Conservation (phyloP, 192 early-diverging fungal genomes). For the Spizellomyces punctatus region DNA sequence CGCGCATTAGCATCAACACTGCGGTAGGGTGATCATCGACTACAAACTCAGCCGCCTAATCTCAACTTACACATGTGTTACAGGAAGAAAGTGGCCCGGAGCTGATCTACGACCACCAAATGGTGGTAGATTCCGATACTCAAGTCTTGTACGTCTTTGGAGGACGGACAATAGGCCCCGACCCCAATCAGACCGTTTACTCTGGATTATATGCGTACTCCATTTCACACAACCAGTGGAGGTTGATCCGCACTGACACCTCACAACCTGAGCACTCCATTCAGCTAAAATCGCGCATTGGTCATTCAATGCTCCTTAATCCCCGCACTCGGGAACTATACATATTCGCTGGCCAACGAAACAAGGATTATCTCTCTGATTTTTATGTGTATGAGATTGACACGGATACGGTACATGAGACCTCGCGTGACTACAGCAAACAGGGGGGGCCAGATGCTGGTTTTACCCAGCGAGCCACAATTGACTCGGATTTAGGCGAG, state of each 20-base stretch:
- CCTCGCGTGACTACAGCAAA: slow-evolving; percentile 73
- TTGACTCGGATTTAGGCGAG: slow-evolving; percentile 77
- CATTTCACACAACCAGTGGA: slow-evolving; percentile 71
- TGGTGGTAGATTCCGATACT: slow-evolving; percentile 78
- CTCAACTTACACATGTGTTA: slow-evolving; percentile 2
- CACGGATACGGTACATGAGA: slow-evolving; percentile 74
- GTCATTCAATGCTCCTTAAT: slow-evolving; percentile 90
- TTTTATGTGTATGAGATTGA: slow-evolving; percentile 85
- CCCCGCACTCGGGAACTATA: slow-evolving; percentile 70
- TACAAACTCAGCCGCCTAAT: background rate
- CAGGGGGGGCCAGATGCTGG: slow-evolving; percentile 78
- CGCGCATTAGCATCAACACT: slow-evolving; percentile 75
- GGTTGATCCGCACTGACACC: slow-evolving; percentile 67
- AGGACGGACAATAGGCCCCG: slow-evolving; percentile 68
- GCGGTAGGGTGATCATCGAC: slow-evolving; percentile 46
- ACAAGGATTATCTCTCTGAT: slow-evolving; percentile 78
- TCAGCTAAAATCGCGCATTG: slow-evolving; percentile 83
- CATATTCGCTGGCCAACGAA: slow-evolving; percentile 87
- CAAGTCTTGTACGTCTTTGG: slow-evolving; percentile 88
- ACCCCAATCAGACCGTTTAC: slow-evolving; percentile 71
- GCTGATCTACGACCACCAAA: slow-evolving; percentile 92
- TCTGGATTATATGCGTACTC: slow-evolving; percentile 88
- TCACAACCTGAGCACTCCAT: slow-evolving; percentile 48
- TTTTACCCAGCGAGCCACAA: slow-evolving; percentile 82
- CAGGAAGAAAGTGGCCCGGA: slow-evolving; percentile 81